Conservation (phyloP, 2,329 filamentous ascomycete species). For the Fusarium xyrophilum region DNA sequence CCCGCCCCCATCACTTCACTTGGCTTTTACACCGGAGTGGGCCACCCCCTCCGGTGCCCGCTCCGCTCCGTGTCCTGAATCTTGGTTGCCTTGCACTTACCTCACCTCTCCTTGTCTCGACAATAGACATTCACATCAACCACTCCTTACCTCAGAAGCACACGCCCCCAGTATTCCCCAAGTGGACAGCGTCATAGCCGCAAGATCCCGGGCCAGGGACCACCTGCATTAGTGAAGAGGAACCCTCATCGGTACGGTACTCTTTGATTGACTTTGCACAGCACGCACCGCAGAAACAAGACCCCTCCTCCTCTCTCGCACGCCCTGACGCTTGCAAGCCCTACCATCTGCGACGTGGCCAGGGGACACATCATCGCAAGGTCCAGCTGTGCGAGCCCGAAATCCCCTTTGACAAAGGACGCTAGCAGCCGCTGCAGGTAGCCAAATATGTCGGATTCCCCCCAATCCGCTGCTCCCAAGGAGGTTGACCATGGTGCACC, state of each 20-base stretch:
- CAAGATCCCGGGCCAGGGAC: constrained; percentile 49
- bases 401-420: constrained; percentile 62
- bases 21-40: constrained; percentile 21
- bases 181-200: constrained; percentile 53
- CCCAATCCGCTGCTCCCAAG: constrained; percentile 90
- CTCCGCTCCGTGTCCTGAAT: constrained; percentile 26
- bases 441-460: constrained; percentile 90
- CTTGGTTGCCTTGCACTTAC: constrained; percentile 15
- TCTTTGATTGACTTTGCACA: constrained; percentile 64
- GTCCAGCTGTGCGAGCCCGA: constrained; percentile 64
- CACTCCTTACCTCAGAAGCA: constrained; percentile 35
- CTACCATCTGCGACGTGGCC: constrained; percentile 67
- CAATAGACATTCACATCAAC: constrained; percentile 30
- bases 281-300: constrained; percentile 60
- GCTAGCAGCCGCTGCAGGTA: constrained; percentile 70
- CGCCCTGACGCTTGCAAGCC: constrained; percentile 58
- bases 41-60: constrained; percentile 37
- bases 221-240: constrained; percentile 43
- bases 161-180: constrained; percentile 38
- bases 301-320: constrained; percentile 39
- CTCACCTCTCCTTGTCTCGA: constrained; percentile 20
- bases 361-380: constrained; percentile 65
- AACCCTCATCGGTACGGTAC: constrained; percentile 42
- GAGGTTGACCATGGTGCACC: constrained; percentile 93
- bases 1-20: constrained; percentile 7